These are phyloP conservation scores for Bifiguratus adelaidae DNA, from an alignment of 192 early-diverging fungal genomes.

Conservation along the genomic window DNA sequence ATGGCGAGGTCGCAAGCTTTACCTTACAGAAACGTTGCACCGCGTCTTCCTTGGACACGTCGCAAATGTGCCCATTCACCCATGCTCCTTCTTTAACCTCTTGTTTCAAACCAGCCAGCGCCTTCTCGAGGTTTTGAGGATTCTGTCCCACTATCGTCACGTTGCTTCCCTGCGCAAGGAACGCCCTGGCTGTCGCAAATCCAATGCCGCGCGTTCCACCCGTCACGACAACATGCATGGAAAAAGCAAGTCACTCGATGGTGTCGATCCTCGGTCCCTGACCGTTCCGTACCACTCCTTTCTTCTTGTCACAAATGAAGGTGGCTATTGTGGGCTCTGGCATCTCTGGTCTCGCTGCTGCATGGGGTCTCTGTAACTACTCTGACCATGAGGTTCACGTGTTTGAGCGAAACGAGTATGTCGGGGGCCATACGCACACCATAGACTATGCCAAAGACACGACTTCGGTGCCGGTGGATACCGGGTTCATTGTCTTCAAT, in stretches of 20 bases:
- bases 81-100: constrained; percentile 6
- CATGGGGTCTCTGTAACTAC: constrained; percentile 36
- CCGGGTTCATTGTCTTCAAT: constrained; percentile 60
- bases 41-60: neutral
- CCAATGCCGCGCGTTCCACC: constrained; percentile 79
- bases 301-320: too few species aligned
- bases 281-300: too few species aligned
- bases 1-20: neutral
- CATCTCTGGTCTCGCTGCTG: constrained; percentile 33
- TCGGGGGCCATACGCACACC: constrained; percentile 58
- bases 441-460: constrained; percentile 31
- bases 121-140: too few species aligned
- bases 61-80: neutral
- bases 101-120: too few species aligned
- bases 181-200: constrained; percentile 46
- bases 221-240: constrained; percentile 39
- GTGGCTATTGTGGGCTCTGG: too few species aligned
- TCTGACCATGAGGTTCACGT: constrained; percentile 28
- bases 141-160: constrained; percentile 44
- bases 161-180: constrained; percentile 42
- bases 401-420: constrained; percentile 33
- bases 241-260: too few species aligned
- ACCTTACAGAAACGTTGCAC: neutral
- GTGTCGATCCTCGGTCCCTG: too few species aligned
- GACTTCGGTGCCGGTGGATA: constrained; percentile 42